Conservation (phyloP, 169 alveolate genomes). For the Cystoisospora suis region DNA sequence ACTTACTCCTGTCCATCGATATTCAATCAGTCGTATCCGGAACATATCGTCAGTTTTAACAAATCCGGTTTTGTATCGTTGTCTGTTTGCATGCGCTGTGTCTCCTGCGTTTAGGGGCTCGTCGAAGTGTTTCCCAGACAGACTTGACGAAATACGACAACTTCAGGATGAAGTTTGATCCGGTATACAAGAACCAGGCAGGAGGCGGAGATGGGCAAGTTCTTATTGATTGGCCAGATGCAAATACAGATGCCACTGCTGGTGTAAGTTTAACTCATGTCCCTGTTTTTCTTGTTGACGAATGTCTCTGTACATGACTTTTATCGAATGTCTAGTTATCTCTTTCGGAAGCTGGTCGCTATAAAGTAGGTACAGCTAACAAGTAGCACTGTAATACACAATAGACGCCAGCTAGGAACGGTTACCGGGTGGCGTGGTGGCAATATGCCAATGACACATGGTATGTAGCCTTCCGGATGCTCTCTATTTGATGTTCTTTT, state of each 20-base stretch:
- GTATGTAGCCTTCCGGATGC: too few relatives aligned
- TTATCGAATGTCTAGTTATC: not conserved
- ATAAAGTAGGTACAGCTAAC: not conserved
- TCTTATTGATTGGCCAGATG: constrained; percentile 69
- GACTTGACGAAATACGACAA: constrained; percentile 94
- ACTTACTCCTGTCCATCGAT: not conserved
- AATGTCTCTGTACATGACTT: not conserved
- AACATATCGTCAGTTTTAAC: not conserved
- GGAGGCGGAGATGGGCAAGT: constrained; percentile 80
- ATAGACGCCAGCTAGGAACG: too few relatives aligned
- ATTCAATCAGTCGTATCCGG: not conserved
- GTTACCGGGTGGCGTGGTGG: too few relatives aligned
- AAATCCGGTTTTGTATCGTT: too few relatives aligned
- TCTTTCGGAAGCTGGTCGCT: not conserved
- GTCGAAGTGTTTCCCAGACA: constrained; percentile 95
- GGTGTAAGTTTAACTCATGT: not conserved
- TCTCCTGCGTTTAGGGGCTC: constrained; percentile 81
- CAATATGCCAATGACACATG: too few relatives aligned
- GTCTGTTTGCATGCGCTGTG: not conserved
- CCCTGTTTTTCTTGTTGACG: not conserved
- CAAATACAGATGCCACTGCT: constrained; percentile 39
- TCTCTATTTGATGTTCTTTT: too few relatives aligned
- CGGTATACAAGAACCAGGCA: constrained; percentile 92
- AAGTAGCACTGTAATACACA: not conserved
- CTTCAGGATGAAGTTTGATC: constrained; percentile 98